Conservation (phyloP, 345 rosid genomes). For the Eutrema yunnanense region DNA sequence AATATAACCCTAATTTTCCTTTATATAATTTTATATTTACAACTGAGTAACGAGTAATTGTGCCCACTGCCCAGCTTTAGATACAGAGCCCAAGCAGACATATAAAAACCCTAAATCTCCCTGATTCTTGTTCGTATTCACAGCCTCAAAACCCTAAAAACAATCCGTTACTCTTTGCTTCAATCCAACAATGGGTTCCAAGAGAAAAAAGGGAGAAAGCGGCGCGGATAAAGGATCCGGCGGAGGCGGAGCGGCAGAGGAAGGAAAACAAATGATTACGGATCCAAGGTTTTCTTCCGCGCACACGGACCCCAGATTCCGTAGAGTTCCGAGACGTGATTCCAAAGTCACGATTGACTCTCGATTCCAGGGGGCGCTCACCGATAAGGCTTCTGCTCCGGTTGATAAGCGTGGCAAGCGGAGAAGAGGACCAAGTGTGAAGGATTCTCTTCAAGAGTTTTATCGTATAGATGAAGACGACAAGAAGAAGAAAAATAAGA, state of each 20-base stretch:
- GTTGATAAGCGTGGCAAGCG: conserved; percentile 77
- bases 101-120: not conserved
- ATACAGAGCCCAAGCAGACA: too few relatives aligned
- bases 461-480: conserved; percentile 43
- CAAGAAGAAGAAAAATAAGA: not conserved
- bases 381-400: conserved; percentile 60
- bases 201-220: conserved; percentile 5
- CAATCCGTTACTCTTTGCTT: not conserved
- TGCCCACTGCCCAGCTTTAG: too few relatives aligned
- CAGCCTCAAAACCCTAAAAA: conserved; percentile 11
- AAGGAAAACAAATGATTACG: conserved; percentile 28
- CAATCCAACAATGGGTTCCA: conserved; percentile 13
- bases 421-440: conserved; percentile 37
- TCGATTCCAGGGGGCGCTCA: conserved; percentile 55
- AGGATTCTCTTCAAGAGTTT: conserved; percentile 51
- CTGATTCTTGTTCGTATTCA: not conserved
- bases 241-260: conserved; percentile 10
- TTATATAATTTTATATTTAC: not conserved
- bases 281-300: conserved; percentile 67
- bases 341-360: conserved; percentile 68
- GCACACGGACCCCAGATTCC: conserved; percentile 83
- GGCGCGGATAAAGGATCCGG: not conserved
- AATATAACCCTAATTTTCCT: not conserved
- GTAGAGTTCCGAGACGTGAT: conserved; percentile 56
- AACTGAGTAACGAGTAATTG: too few relatives aligned